These are phyloP conservation scores for Talaromyces sp. DNA, from an alignment of 2,329 filamentous ascomycete genomes.

Conservation along the genomic window DNA sequence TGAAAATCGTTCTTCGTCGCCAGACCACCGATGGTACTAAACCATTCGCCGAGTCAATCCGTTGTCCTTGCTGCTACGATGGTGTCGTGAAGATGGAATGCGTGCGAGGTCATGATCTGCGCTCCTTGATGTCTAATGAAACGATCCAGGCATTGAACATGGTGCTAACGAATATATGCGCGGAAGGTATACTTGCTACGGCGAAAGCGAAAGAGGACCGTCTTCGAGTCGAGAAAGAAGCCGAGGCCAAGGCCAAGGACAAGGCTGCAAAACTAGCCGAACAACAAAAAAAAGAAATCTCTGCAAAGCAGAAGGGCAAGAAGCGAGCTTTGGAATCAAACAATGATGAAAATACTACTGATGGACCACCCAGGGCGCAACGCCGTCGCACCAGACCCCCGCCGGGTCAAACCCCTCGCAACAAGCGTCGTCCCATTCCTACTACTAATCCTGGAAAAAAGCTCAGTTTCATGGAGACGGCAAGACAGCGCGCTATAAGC, in stretches of 20 bases:
- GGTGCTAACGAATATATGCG: conserved; percentile 8
- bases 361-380: conserved; percentile 9
- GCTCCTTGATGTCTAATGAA: conserved; percentile 1
- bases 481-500: conserved; percentile 4
- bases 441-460: conserved; percentile 1
- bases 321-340: conserved; percentile 11
- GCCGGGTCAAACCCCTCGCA: neutral
- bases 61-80: conserved; percentile 14
- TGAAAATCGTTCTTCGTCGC: conserved; percentile 8
- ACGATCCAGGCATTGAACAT: neutral
- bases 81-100: conserved; percentile 8
- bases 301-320: conserved; percentile 13
- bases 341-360: conserved; percentile 5
- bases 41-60: neutral
- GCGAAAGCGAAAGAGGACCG: conserved; percentile 1
- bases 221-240: neutral
- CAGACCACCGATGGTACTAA: neutral
- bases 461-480: conserved; percentile 1
- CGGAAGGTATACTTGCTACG: conserved; percentile 11
- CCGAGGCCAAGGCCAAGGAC: neutral
- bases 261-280: neutral
- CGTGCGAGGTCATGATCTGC: conserved; percentile 6
- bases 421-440: conserved; percentile 4
- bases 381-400: conserved; percentile 8
- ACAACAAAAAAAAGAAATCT: neutral